A percentile compares a stretch with the other conserved stretches of the same genome.
These are phyloP conservation scores for Phoenix dactylifera DNA, from an alignment of 176 grass and related monocot genomes.

Conservation along the genomic window DNA sequence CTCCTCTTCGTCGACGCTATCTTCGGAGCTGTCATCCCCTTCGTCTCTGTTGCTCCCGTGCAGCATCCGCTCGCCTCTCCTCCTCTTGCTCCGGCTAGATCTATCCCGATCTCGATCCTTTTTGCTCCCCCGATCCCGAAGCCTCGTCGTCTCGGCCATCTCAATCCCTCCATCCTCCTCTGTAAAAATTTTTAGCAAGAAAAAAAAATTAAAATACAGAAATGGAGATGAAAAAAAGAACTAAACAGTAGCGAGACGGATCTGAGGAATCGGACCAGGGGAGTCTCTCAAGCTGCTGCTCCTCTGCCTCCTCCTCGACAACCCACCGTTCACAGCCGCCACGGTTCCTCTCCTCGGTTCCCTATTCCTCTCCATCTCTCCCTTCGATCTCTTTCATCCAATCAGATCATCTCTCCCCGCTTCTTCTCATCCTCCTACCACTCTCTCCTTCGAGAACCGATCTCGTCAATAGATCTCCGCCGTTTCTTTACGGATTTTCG, in stretches of 20 bases:
- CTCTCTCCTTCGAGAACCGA: neutral
- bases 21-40: constrained; percentile 77
- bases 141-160: constrained; percentile 29
- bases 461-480: too few species aligned
- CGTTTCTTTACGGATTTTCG: too few species aligned
- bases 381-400: neutral
- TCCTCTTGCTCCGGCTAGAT: constrained; percentile 31
- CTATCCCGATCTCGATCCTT: constrained; percentile 38
- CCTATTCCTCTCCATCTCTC: constrained; percentile 19
- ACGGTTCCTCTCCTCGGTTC: constrained; percentile 31
- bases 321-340: constrained; percentile 36
- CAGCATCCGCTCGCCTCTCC: constrained; percentile 18
- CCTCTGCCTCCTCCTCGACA: constrained; percentile 43
- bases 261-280: constrained; percentile 20
- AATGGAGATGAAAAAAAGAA: neutral
- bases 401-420: neutral
- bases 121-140: constrained; percentile 30
- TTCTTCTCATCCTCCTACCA: neutral
- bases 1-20: constrained; percentile 65
- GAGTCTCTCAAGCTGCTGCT: constrained; percentile 35
- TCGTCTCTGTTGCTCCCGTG: constrained; percentile 36
- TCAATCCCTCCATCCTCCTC: constrained; percentile 31
- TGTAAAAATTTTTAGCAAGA: neutral
- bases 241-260: neutral
- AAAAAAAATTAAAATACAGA: constrained; percentile 6